These are phyloP conservation scores for Shiraia bambusicola DNA, from an alignment of 2,329 filamentous ascomycete species.

Conservation along the genomic window DNA sequence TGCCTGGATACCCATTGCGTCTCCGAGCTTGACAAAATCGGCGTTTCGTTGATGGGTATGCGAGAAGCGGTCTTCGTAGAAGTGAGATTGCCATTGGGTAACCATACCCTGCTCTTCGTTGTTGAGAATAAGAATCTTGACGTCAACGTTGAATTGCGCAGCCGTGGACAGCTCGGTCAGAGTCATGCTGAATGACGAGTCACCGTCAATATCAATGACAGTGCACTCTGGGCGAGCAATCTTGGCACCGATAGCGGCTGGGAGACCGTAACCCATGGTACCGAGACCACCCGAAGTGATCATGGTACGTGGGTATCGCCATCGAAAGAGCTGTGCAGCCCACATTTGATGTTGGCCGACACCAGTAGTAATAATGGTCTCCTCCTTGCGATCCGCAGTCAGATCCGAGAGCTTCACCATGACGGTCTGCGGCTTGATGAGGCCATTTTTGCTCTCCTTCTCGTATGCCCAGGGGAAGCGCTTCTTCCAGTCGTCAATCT, in stretches of 20 bases:
- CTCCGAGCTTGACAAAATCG: constrained; percentile 90
- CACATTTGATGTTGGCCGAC: constrained; percentile 99
- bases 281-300: constrained; percentile 94
- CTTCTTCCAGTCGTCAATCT: constrained; percentile 88
- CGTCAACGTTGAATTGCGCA: constrained; percentile 91
- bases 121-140: constrained; percentile 93
- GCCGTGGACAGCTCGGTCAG: constrained; percentile 92
- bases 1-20: constrained; percentile 85
- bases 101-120: constrained; percentile 99
- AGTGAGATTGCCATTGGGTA: constrained; percentile 96
- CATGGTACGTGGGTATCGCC: constrained; percentile 88
- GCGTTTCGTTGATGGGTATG: constrained; percentile 95
- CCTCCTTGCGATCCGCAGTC: constrained; percentile 75
- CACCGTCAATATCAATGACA: constrained; percentile 94
- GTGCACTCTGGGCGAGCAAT: constrained; percentile 78
- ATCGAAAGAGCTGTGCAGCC: constrained; percentile 94
- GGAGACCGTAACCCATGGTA: constrained; percentile 94
- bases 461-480: constrained; percentile 90
- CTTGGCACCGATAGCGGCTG: constrained; percentile 93
- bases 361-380: constrained; percentile 87
- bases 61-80: constrained; percentile 90
- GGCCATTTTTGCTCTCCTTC: constrained; percentile 69
- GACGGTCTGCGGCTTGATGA: constrained; percentile 92
- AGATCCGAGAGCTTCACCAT: constrained; percentile 88
- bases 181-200: constrained; percentile 99